Percentiles rank a stretch among this genome's conserved stretches.
phyloP scores from a whole-genome alignment of 2,329 filamentous ascomycete species.

The Camillea tinctor region DNA sequence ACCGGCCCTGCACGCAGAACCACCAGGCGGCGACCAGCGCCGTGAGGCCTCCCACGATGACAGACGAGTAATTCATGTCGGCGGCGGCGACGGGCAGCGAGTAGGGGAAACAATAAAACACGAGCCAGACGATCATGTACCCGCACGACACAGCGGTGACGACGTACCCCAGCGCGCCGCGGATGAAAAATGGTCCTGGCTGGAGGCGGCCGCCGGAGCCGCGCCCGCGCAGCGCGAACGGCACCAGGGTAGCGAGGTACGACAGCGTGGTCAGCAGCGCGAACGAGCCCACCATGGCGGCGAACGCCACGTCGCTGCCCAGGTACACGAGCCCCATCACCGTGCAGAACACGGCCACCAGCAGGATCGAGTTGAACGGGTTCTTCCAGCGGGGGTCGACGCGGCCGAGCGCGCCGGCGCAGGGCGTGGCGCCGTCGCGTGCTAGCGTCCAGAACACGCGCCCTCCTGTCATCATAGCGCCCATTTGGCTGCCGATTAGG shows the following conservation, averaged over 20 bases:
- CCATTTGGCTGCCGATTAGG: constrained; percentile 36
- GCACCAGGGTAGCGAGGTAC: constrained; percentile 63
- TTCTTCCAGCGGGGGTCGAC: constrained; percentile 33
- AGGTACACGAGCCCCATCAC: constrained; percentile 64
- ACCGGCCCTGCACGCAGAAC: constrained; percentile 32
- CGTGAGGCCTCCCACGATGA: constrained; percentile 45
- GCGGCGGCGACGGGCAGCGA: constrained; percentile 42
- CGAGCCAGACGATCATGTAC: constrained; percentile 60
- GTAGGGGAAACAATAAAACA: constrained; percentile 63
- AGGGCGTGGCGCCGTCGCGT: constrained; percentile 39
- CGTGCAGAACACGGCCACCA: constrained; percentile 44
- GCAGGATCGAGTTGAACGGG: constrained; percentile 47
- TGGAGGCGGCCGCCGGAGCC: constrained; percentile 41
- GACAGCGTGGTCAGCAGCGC: constrained; percentile 26
- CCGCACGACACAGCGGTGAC: constrained; percentile 52
- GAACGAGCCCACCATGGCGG: constrained; percentile 59
- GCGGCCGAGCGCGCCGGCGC: constrained; percentile 17
- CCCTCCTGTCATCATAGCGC: constrained; percentile 39
- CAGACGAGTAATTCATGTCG: constrained; percentile 53
- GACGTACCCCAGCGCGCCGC: constrained; percentile 43
- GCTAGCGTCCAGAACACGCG: constrained; percentile 42
- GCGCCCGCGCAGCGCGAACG: constrained; percentile 48
- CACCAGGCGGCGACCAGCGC: constrained; percentile 42
- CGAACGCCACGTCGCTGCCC: constrained; percentile 64
- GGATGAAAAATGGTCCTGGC: constrained; percentile 57